Base-by-base conservation (phyloP, 306 rosid species). In the Ochetophila trinervis region DNA sequence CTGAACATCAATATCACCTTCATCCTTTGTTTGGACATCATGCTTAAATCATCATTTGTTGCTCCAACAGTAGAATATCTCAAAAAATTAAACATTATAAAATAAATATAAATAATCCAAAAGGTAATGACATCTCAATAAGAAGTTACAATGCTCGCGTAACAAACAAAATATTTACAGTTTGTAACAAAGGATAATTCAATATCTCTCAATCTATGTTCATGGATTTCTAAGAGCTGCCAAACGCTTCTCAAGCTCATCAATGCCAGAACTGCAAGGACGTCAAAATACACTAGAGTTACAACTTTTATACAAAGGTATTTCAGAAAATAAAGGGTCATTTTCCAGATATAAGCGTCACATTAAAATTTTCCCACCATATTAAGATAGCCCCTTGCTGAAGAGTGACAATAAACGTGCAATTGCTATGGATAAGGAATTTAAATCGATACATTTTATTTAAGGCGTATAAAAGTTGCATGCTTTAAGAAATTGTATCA, bases 211-310 rank as follows among this genome's bases (percentile, higher is more conserved):
- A 19, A 51, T 57, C 48, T 61, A 61, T 21, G 48, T 57, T 87
- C 79, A 90, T 17, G 90, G 91, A 77, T 85, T 85, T 70, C 96
- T 83, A 30, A 90, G 96, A 71, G 92, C 90, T 12, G 90, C 96
- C 87, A 94, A 69, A 67, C 99, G 88, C 77, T 88, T 88, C 91
- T 90, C 99, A 52, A 94, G 89, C 48, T 94, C 91, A 36, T 82
- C 86, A 34, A 74, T 8, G 49, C 92, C 82, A 30, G 96, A 88
- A 78, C 99, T 94, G 90, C 77, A 82, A 69, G 59, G 51, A n/a
- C 60, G 74, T 47, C 51, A 70, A 72, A 76, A 52, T 35, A 63
- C 32, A 42, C 49, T 55, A 2, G n/a, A 51, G 74, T 74, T 52
- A 75, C 5, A 24, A 63, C 6, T 50, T 63, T 19, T 6, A 51